These are phyloP conservation scores for Plantago elongata DNA, from an alignment of 257 asterid genomes.

Conservation along the genomic window DNA sequence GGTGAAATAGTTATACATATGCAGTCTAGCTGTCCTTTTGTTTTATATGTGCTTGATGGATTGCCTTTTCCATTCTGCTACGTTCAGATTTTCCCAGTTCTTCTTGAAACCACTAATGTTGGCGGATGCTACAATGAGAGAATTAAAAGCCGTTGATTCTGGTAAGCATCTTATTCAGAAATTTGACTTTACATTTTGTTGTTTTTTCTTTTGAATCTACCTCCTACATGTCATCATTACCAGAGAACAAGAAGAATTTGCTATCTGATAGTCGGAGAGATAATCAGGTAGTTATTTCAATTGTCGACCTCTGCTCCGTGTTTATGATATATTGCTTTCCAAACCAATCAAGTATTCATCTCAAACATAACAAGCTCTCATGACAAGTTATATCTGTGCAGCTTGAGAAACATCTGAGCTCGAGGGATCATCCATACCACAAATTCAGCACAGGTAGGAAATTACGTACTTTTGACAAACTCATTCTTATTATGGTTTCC, in stretches of 20 bases:
- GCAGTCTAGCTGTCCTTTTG: conserved; percentile 3
- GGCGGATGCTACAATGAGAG: conserved; percentile 92
- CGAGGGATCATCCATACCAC: conserved; percentile 77
- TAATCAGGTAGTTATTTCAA: conserved; percentile 55
- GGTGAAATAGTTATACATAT: conserved; percentile 35
- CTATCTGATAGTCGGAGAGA: conserved; percentile 92
- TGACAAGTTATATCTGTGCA: conserved; percentile 30
- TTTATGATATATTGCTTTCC: conserved; percentile 6
- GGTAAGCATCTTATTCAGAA: conserved; percentile 45
- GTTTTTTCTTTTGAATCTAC: not conserved
- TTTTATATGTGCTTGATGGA: conserved; percentile 4
- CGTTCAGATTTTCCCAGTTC: conserved; percentile 81
- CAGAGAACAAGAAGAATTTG: conserved; percentile 93
- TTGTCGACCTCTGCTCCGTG: not conserved
- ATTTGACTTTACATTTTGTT: conserved; percentile 17
- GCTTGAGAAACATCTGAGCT: conserved; percentile 91
- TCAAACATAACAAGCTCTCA: conserved; percentile 10
- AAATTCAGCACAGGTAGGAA: conserved; percentile 93
- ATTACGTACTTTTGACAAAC: conserved; percentile 19
- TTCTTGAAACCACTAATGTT: conserved; percentile 95
- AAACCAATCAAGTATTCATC: not conserved
- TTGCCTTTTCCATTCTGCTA: conserved; percentile 13
- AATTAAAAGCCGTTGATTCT: conserved; percentile 95
- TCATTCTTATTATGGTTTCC: conserved; percentile 5
- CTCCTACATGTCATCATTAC: conserved; percentile 1